Evolutionary conservation across 2,329 filamentous ascomycete species (phyloP), one percentile per base, ranked within the genome.

Genomic region (Blastomyces parvus): DNA sequence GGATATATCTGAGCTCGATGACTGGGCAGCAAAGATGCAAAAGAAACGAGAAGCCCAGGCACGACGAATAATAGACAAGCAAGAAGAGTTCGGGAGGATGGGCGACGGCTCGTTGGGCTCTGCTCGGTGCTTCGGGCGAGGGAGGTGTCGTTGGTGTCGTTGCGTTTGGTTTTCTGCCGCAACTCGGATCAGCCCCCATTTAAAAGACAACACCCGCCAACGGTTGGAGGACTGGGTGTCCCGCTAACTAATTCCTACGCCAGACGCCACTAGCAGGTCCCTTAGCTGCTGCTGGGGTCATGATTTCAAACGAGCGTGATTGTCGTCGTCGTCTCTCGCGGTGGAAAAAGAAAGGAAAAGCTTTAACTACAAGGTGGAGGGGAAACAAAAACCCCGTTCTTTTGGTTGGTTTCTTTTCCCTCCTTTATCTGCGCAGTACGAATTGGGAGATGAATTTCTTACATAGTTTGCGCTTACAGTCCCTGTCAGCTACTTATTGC

Each of bases 11-110:
- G 53, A 40, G 11, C n/a, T 36, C 52, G 36, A 38, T 25, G 17
- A 17, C 14, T n/a, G 9, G 9, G 53, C 5, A 5, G 30, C 25
- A 57, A 38, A 9, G 19, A 57, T n/a, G 27, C 14, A 40, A 22
- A 25, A 40, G 36, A 57, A 57, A 57, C 6, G 55, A 11, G n/a
- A 40, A 57, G 22, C 3, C 7, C 56, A 42, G 36, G 36, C 38
- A n/a, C 7, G 38, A 42, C 25, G 36, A 40, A 59, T 25, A 40
- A 59, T 25, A 48, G 44, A 30, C 19, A 11, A 19, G 33, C 22
- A 5, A n/a, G 53, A 19, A 36, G 61, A n/a, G 7, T 61, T 58
- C 56, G 55, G 55, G 17, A 46, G 36, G 61, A 38, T 17, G 27
- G n/a, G 17, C 9, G 30, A 50, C 46, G 4, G 19, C 9, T 27